Conservation (phyloP, 148 eudicot species). For the Fagopyrum tataricum region DNA sequence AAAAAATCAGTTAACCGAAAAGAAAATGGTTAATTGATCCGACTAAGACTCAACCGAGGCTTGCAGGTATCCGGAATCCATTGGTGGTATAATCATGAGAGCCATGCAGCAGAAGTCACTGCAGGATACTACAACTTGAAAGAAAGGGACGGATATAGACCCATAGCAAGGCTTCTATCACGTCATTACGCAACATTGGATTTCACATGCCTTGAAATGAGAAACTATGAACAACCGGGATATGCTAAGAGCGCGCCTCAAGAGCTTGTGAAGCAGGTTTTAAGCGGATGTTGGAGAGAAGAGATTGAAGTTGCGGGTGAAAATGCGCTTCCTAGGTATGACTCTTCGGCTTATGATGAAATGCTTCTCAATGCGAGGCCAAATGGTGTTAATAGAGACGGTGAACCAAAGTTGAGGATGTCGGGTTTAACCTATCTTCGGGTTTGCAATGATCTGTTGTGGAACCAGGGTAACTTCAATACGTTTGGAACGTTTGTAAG, state of each 20-base stretch:
- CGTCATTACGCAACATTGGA: constrained; percentile 58
- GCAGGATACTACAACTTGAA: constrained; percentile 75
- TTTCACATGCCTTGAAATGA: constrained; percentile 79
- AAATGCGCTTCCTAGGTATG: constrained; percentile 86
- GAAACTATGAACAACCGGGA: constrained; percentile 53
- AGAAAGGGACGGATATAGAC: constrained; percentile 68
- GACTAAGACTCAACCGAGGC: too few species aligned
- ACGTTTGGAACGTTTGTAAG: constrained; percentile 55
- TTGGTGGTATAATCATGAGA: constrained; percentile 72
- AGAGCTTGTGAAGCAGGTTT: constrained; percentile 83
- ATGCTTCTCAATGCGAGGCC: constrained; percentile 72
- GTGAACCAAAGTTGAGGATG: constrained; percentile 54
- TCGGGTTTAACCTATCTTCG: constrained; percentile 71
- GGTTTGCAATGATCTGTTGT: constrained; percentile 41
- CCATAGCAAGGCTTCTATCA: constrained; percentile 74
- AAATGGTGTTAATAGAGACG: constrained; percentile 58
- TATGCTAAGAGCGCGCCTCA: constrained; percentile 61
- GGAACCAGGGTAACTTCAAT: constrained; percentile 34
- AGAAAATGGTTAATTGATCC: too few species aligned
- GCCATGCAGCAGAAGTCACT: constrained; percentile 81
- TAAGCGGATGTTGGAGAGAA: constrained; percentile 73
- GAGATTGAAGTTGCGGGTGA: constrained; percentile 66
- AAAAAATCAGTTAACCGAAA: too few species aligned
- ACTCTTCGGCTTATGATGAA: constrained; percentile 62
- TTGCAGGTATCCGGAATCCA: constrained; percentile 71